Evolutionary conservation across 768 basidiomycete genomes (phyloP).

Genomic region (Erythrobasidium yunnanense): DNA sequence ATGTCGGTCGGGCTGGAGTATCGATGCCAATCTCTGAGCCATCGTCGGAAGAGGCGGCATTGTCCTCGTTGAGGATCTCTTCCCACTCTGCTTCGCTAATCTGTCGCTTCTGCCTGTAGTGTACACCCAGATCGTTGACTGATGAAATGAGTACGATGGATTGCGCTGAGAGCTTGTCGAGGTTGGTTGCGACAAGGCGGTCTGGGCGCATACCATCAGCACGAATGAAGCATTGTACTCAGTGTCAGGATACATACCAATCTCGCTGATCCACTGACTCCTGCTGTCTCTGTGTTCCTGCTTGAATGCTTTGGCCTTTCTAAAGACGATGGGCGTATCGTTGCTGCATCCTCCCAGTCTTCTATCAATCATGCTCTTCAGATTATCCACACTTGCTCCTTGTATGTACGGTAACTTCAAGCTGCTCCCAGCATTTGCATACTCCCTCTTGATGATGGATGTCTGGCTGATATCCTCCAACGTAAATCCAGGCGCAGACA

Average conservation of each 20-base stretch:
- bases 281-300: background rate
- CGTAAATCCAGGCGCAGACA: conserved; percentile 7
- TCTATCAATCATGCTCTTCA: conserved; percentile 12
- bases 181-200: background rate
- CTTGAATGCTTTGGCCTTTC: background rate
- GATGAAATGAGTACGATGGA: conserved; percentile 10
- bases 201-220: background rate
- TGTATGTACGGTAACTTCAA: conserved; percentile 14
- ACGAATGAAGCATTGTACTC: background rate
- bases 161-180: background rate
- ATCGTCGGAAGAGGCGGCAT: background rate
- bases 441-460: background rate
- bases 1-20: conserved; percentile 3
- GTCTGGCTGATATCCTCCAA: background rate
- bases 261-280: conserved; percentile 2
- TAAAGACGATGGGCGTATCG: background rate
- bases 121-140: conserved; percentile 7
- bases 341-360: conserved; percentile 11
- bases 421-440: background rate
- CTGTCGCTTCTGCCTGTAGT: conserved; percentile 21
- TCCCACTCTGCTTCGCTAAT: conserved; percentile 15
- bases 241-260: too few relatives aligned
- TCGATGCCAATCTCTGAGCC: background rate
- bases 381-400: background rate
- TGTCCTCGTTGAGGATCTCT: background rate